Base-by-base conservation (phyloP, 257 asterid species). In the Striga asiatica region DNA sequence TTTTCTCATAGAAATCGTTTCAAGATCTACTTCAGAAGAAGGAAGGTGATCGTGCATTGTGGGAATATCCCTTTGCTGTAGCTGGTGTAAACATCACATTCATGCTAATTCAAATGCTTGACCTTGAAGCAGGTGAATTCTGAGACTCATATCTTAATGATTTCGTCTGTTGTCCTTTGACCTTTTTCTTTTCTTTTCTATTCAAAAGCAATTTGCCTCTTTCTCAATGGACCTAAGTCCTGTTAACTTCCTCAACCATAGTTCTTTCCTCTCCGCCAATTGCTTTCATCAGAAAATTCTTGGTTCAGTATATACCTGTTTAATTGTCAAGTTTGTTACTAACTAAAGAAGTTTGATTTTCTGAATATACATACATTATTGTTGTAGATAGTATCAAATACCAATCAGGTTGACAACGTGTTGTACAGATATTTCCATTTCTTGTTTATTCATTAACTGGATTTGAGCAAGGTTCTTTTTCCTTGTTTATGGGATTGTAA, bases 1-100 rank as follows among this genome's bases (percentile, higher is more conserved):
- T 49, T 72, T 60, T 63, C 57, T 38, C 52, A 3, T 80, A 92
- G 97, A 85, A 74, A 77, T 84, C 99, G 6, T 92, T 92, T 71
- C 99, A 92, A 73, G 94, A 83, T 74, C 99, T 92, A 70, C 99
- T 92, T 68, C 75, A 70, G 63, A 92, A 92, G 81, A 84, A 78
- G 74, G 97, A 92, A 72, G 99, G 99, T 68, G 86, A 92, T 46
- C 71, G 99, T 29, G 94, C 95, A 43, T 29, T 81, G 71, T 92
- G 99, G 99, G 99, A 92, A 65, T 92, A 92, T 70, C 99, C 99
- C 27, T 92, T 92, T 70, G 99, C 99, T 70, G 97, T 92, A 50
- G 99, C 97, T 61, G 99, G 97, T 50, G 99, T 92, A 64, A 92
- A 88, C 75, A 85, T 92, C 77, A 85, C 97, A 39, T 92, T 88